Conservation (phyloP, 768 basidiomycete species). For the Glaciozyma antarctica region DNA sequence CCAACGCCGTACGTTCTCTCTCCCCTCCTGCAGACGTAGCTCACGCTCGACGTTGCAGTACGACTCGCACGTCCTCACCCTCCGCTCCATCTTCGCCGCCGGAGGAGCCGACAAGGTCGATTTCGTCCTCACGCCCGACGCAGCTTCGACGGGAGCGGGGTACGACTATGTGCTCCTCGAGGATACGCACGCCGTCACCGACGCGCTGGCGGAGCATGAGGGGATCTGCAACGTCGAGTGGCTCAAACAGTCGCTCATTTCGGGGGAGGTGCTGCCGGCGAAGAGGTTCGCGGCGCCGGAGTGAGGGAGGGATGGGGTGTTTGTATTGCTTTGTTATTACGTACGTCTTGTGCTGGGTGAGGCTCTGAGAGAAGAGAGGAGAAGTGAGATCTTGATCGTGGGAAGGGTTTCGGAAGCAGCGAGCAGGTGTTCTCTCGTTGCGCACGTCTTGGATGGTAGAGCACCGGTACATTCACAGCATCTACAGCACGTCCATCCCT, state of each 20-base stretch:
- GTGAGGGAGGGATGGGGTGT: no score
- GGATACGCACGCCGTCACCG: conserved; percentile 36
- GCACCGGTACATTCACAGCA: no score
- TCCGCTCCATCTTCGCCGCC: conserved; percentile 55
- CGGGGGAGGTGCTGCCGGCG: conserved; percentile 40
- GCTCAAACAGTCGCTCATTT: conserved; percentile 69
- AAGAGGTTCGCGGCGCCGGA: no score
- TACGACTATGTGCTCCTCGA: conserved; percentile 58
- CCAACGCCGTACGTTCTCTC: conserved; percentile 25
- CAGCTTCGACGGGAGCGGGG: conserved; percentile 40
- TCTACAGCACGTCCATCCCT: neutral
- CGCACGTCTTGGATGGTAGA: no score
- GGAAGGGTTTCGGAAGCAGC: no score
- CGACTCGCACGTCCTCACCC: neutral
- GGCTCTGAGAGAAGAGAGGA: no score
- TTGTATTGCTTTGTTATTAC: no score
- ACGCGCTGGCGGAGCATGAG: neutral
- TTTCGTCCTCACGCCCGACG: conserved; percentile 48
- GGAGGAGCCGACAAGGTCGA: conserved; percentile 71
- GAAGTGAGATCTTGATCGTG: no score
- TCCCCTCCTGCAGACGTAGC: neutral
- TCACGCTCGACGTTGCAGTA: neutral
- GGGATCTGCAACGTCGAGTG: conserved; percentile 43
- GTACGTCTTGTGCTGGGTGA: no score
- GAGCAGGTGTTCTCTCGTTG: no score